Evolutionary conservation across 495 filamentous ascomycete species (phyloP), one percentile per base, ranked within the genome.

Genomic region (Terfezia boudieri): DNA sequence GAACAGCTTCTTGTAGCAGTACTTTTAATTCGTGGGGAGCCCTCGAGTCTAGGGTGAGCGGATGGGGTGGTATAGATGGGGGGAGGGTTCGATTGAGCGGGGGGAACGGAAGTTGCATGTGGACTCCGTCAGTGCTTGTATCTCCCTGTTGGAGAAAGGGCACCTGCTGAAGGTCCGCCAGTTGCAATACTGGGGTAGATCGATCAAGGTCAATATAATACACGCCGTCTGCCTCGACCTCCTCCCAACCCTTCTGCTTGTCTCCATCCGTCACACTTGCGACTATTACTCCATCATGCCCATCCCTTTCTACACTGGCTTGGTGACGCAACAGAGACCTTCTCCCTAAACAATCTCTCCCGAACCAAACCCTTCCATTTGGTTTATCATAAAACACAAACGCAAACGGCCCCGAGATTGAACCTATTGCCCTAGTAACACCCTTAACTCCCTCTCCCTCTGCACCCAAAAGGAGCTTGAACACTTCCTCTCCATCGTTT

Each of bases 391-490:
- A 86, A 67, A 82, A 96, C 2, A 94, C 77, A 69, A 96, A 92
- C 12, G 92, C 83, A 67, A 84, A 96, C 9, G 92, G 88, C 9
- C 90, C 90, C 51, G 80, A 77, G 37, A 94, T 76, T 49, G 67
- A 70, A 48, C 74, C 71, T 52, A 90, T 65, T 3, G 75, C 74
- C 36, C 69, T 66, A 26, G 77, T 54, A 38, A 83, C 57, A 38
- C 63, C 63, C 54, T 69, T 64, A 35, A 62, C 55, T 20, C 64
- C 57, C 14, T 63, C 37, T 3, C 61, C 53, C 14, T 38, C 37
- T 49, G 73, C 75, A 36, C 71, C 63, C 14, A 79, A 60, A 48
- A 95, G 74, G 49, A 75, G 58, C n/a, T 71, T 58, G 61, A 87
- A 80, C 12, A 98, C 72, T 10, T 66, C 66, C 60, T 83, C 73